phyloP scores from a whole-genome alignment of 2,329 filamentous ascomycete genomes.

The Alternaria brassicicola region DNA sequence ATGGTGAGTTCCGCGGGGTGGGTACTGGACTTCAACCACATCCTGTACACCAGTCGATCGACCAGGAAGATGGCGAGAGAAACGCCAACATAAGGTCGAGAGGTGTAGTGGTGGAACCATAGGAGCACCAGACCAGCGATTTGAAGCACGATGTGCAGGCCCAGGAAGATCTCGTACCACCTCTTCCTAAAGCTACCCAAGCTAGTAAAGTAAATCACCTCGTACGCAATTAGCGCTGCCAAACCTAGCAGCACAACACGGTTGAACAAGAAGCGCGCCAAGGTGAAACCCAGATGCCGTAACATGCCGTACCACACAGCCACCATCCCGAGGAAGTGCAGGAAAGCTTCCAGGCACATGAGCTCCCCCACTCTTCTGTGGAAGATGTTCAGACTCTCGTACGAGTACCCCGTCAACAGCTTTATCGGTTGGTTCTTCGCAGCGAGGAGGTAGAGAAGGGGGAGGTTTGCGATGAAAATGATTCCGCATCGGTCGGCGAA shows the following conservation, averaged over 20 bases:
- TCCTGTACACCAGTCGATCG: constrained; percentile 64
- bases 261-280: constrained; percentile 59
- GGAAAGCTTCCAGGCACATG: constrained; percentile 63
- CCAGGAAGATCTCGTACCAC: constrained; percentile 69
- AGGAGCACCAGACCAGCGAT: constrained; percentile 61
- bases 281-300: constrained; percentile 56
- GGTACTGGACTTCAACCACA: constrained; percentile 58
- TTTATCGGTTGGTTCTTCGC: constrained; percentile 71
- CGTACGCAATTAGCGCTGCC: constrained; percentile 62
- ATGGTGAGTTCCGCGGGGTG: constrained; percentile 59
- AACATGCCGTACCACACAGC: constrained; percentile 61
- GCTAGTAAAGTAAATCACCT: constrained; percentile 67
- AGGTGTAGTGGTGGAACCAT: constrained; percentile 64
- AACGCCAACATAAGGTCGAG: constrained; percentile 59
- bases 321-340: constrained; percentile 64
- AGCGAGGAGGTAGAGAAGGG: constrained; percentile 65
- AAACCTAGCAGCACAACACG: constrained; percentile 62
- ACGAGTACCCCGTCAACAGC: constrained; percentile 66
- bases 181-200: constrained; percentile 64
- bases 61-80: constrained; percentile 63
- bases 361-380: constrained; percentile 68
- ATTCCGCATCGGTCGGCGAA: constrained; percentile 64
- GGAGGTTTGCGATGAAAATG: constrained; percentile 59
- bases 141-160: constrained; percentile 64
- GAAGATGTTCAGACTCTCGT: constrained; percentile 70